Base-by-base conservation (phyloP, 164 flowering plant species). In the Tetracentron sinense region DNA sequence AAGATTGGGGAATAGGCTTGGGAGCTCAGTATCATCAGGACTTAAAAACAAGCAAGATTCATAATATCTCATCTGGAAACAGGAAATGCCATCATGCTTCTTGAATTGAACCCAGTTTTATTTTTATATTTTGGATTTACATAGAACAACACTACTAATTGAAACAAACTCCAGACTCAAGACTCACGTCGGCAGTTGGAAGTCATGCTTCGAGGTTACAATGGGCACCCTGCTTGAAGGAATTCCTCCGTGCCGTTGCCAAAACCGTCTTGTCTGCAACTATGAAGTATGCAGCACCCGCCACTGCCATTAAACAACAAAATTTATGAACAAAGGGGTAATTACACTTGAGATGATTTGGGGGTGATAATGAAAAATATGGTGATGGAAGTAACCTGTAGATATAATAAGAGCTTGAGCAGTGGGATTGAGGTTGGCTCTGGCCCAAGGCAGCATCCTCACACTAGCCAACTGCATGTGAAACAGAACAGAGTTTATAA, bases 381-480 rank as follows among this genome's bases (percentile, higher is more conserved):
- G 20, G 4, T 16, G 46, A 35, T 27, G 51, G n/a, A 7, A n/a
- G n/a, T n/a, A n/a, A 90, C 97, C 54, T 51, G 54, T 3, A 6
- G 20, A 44, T 19, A 10, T 17, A 20, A 10, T 48, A 48, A 23
- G 15, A 51, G 20, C 15, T 15, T 11, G 19, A 44, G 27, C 20
- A 23, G 28, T 23, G 77, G 64, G 89, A 66, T 92, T 92, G 29
- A 92, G 92, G 67, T 92, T 71, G 33, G 95, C 85, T 71, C 80
- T 89, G 22, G 95, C 98, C 98, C 98, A 92, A 25, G 95, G 95
- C 64, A 85, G 68, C 91, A 83, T 81, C 76, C 79, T 89, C 58
- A 65, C 89, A 74, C 96, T 85, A 42, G 92, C 95, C 52, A 89
- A 23, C 97, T 92, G 82, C 80, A 81, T 19, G 6, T 31, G 0